Conservation (phyloP, 169 alveolate species). For the Eimeria falciformis region DNA sequence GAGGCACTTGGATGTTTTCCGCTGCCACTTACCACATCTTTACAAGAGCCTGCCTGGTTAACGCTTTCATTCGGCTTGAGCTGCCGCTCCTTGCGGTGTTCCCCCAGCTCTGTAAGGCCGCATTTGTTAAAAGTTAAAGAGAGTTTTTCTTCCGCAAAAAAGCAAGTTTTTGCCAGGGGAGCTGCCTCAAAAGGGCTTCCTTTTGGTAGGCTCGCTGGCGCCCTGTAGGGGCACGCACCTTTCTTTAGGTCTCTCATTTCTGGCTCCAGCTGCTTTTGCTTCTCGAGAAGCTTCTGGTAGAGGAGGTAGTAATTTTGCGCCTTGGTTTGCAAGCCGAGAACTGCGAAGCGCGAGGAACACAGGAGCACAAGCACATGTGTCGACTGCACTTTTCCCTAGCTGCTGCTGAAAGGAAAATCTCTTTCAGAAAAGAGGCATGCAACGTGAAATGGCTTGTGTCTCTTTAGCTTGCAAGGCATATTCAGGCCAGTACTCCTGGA, state of each 20-base stretch:
- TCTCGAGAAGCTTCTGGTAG: background rate
- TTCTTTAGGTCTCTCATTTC: background rate
- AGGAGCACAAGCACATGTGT: background rate
- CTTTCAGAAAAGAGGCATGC: too few species aligned
- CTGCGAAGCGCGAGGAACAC: background rate
- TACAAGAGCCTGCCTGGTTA: too few species aligned
- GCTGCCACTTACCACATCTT: too few species aligned
- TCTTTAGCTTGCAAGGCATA: too few species aligned
- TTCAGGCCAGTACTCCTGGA: background rate
- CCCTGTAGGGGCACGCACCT: background rate
- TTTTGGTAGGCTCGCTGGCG: background rate
- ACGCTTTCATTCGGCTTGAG: too few species aligned
- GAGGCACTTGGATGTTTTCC: too few species aligned
- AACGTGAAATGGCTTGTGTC: too few species aligned
- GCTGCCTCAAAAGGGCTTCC: background rate
- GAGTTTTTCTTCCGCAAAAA: background rate
- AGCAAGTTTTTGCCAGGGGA: background rate
- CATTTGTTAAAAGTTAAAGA: background rate
- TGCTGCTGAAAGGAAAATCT: background rate
- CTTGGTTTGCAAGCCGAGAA: slow-evolving; percentile 3
- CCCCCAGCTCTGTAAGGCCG: too few species aligned
- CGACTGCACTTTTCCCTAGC: background rate
- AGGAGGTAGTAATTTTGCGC: slow-evolving; percentile 28
- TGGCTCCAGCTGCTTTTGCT: slow-evolving; percentile 8
- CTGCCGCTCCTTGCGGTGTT: too few species aligned